phyloP scores from a whole-genome alignment of 441 rosid species.

The Bruguiera hainesii region DNA sequence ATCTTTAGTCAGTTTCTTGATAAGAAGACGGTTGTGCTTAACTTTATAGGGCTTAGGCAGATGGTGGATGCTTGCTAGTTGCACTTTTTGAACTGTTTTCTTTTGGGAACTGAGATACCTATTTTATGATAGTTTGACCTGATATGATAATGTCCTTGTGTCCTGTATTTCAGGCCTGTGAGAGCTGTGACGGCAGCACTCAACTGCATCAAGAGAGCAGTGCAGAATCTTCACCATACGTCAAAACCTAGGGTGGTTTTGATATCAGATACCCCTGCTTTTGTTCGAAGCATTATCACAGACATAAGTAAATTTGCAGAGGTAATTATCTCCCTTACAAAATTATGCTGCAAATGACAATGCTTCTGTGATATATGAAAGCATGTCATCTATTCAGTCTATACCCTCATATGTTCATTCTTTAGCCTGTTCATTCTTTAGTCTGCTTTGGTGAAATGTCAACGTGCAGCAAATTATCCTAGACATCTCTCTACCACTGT shows the following conservation, averaged over 20 bases:
- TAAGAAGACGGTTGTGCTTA: background rate
- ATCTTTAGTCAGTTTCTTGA: background rate
- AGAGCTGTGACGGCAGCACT: conserved; percentile 69
- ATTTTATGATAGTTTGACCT: background rate
- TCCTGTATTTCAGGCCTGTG: conserved; percentile 53
- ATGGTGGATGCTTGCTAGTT: too few species aligned
- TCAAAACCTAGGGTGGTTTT: conserved; percentile 65
- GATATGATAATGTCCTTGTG: conserved; percentile 11
- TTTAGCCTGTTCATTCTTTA: background rate
- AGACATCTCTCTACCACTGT: background rate
- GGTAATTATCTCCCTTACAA: conserved; percentile 38
- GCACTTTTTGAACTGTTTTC: too few species aligned
- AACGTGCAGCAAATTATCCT: too few species aligned
- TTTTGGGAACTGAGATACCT: too few species aligned
- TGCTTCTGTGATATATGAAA: background rate
- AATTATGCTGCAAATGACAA: conserved; percentile 3
- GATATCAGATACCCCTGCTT: conserved; percentile 82
- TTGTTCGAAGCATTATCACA: conserved; percentile 43
- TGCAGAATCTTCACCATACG: conserved; percentile 29
- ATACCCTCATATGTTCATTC: background rate
- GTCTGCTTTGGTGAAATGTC: too few species aligned
- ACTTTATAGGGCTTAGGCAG: background rate
- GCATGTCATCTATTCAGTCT: background rate
- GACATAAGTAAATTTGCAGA: conserved; percentile 65
- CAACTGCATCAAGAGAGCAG: conserved; percentile 57